Evolutionary conservation across 1,139 yeast genomes (phyloP), one percentile per base, ranked within the genome.

Genomic region (Zygosaccharomyces sapae): DNA sequence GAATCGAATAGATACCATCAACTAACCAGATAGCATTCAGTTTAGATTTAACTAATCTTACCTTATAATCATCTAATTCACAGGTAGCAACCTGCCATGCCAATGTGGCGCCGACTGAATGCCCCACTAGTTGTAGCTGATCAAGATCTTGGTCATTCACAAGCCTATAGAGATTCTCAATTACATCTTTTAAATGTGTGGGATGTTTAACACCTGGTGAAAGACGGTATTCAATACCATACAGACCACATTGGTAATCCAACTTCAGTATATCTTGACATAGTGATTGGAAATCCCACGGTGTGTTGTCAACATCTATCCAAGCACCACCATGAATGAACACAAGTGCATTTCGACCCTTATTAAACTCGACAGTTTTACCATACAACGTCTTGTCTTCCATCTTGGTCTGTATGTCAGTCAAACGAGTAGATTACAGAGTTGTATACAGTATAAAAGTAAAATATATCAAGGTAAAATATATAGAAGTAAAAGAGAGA

Each of bases 271-370:
- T 38, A 6, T 12, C 8, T 1, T 44, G 48, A 2, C 72, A 62
- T 48, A 83, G 58, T 3, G 59, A 58, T 13, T 69, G 68, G 48
- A 79, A 81, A 59, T 85, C 94, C 40, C 72, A 67, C 43, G 65
- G 75, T 0, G 86, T 79, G 60, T 83, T 82, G 2, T 55, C 62
- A 0, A 81, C 80, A 59, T 86, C 95, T 54, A 86, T 70, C 96
- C 96, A 88, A 0, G 92, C 95, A 0, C 96, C 96, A 0, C 96
- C 96, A 63, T 88, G 96, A 33, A 88, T 75, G 54, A 79, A 80
- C 1, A 87, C 52, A 24, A 66, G 40, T 3, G 63, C 61, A 25
- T 36, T 13, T 1, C n/a, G 7, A 5, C 50, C 38, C 19, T 43
- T 36, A 29, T 48, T 38, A 42, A 55, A 52, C 13, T 42, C 46